Evolutionary conservation across 1,284 basidiomycete species (phyloP).

Genomic region (Cryptococcus jaspeensis): DNA sequence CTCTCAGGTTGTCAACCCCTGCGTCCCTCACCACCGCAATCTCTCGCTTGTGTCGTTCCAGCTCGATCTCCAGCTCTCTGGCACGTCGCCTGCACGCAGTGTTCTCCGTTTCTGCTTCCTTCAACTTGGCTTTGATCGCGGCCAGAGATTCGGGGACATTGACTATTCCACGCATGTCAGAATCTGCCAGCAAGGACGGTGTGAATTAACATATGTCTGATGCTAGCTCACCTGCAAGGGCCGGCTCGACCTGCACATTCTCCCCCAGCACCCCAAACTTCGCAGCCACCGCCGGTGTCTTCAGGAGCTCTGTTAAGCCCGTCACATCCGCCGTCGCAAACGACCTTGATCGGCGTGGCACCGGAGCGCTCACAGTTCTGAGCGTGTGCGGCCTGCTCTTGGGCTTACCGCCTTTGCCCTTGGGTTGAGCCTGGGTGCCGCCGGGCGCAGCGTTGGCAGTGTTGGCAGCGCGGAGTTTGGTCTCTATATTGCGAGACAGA

Average conservation of each 20-base stretch:
- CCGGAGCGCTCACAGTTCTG: slow-evolving; percentile 19
- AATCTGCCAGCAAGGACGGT: background rate
- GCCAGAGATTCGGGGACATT: slow-evolving; percentile 33
- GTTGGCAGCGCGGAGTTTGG: slow-evolving; percentile 11
- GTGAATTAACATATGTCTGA: too few species aligned
- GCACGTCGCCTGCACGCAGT: slow-evolving; percentile 71
- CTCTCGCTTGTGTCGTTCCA: slow-evolving; percentile 55
- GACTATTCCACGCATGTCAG: background rate
- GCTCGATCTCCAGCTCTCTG: slow-evolving; percentile 74
- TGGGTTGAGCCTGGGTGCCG: too few species aligned
- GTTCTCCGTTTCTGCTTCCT: slow-evolving; percentile 70
- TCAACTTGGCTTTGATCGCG: slow-evolving; percentile 37
- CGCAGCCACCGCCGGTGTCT: slow-evolving; percentile 43
- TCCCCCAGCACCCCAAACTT: slow-evolving; percentile 31
- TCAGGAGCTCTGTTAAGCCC: slow-evolving; percentile 44
- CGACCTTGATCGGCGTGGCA: slow-evolving; percentile 8
- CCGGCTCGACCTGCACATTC: slow-evolving; percentile 31
- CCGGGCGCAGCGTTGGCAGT: slow-evolving; percentile 16
- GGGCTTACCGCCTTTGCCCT: too few species aligned
- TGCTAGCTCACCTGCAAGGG: slow-evolving; percentile 26
- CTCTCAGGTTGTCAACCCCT: slow-evolving; percentile 36
- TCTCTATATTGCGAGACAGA: too few species aligned
- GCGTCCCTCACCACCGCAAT: slow-evolving; percentile 42
- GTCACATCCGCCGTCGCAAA: slow-evolving; percentile 34
- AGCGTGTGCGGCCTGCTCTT: too few species aligned